phyloP scores from a whole-genome alignment of 2,329 filamentous ascomycete species.

The Cladosporium sp. region DNA sequence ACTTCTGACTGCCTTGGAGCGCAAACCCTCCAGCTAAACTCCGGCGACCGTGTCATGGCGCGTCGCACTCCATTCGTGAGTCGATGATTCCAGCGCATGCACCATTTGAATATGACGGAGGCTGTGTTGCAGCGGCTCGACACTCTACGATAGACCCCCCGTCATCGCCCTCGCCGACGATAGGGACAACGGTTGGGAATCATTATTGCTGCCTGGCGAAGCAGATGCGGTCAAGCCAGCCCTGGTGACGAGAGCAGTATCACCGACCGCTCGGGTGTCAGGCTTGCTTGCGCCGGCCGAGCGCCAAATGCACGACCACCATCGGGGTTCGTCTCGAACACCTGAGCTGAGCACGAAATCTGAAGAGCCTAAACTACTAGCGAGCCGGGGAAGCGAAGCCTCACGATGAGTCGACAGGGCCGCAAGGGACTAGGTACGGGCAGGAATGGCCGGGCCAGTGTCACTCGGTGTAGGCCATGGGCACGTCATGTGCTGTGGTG shows the following conservation, averaged over 20 bases:
- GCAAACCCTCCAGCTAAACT: background rate
- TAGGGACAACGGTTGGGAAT: background rate
- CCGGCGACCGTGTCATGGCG: constrained; percentile 8
- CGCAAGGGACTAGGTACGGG: background rate
- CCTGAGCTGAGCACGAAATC: background rate
- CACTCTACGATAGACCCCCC: background rate
- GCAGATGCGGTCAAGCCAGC: background rate
- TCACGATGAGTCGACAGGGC: constrained; percentile 7
- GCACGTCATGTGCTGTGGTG: constrained; percentile 6
- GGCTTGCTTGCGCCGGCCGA: background rate
- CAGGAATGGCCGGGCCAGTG: background rate
- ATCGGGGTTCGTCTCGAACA: background rate
- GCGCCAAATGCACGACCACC: background rate
- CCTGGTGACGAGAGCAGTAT: background rate
- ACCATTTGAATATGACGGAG: constrained; percentile 6
- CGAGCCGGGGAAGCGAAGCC: constrained; percentile 1
- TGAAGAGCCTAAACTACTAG: background rate
- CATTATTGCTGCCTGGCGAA: constrained; percentile 6
- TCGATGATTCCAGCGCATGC: constrained; percentile 5
- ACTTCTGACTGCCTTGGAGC: constrained; percentile 4
- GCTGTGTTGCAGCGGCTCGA: constrained; percentile 6
- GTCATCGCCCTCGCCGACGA: constrained; percentile 8
- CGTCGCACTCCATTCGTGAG: constrained; percentile 1
- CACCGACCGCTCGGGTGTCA: constrained; percentile 6
- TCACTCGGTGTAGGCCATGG: background rate